phyloP scores from a whole-genome alignment of 2,329 filamentous ascomycete species.

The Fusarium pininemorale region DNA sequence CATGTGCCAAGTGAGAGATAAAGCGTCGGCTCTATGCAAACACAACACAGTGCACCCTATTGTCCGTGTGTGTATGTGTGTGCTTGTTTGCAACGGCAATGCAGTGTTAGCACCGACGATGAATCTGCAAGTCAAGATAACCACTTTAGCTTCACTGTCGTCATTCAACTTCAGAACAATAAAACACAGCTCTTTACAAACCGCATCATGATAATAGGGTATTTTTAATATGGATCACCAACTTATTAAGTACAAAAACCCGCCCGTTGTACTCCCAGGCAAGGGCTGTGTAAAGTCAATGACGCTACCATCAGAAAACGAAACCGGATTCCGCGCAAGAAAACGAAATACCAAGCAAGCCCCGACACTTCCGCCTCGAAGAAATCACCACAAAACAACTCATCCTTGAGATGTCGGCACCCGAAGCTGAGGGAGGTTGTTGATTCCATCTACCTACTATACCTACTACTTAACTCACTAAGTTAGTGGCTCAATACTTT shows the following conservation, averaged over 20 bases:
- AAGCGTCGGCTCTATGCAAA: background rate
- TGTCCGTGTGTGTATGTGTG: background rate
- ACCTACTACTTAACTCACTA: background rate
- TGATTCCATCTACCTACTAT: background rate
- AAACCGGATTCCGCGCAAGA: constrained; percentile 7
- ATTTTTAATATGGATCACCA: background rate
- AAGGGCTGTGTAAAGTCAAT: constrained; percentile 14
- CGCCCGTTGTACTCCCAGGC: background rate
- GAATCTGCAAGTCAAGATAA: background rate
- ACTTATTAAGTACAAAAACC: background rate
- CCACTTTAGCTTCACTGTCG: background rate
- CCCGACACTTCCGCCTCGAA: constrained; percentile 4
- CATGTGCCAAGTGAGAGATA: background rate
- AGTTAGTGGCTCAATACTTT: constrained; percentile 10
- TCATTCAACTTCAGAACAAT: background rate
- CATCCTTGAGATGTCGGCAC: constrained; percentile 6
- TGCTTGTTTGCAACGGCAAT: background rate
- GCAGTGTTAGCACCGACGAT: background rate
- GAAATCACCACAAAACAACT: background rate
- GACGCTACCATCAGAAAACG: constrained; percentile 18
- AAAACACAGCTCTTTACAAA: background rate
- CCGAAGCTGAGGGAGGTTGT: constrained; percentile 10
- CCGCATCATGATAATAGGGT: background rate
- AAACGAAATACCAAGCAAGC: constrained; percentile 13
- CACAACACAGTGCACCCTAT: background rate